Percentiles rank a stretch among this genome's conserved stretches.
phyloP scores from a whole-genome alignment of 345 rosid species.

The Salix purpurea region DNA sequence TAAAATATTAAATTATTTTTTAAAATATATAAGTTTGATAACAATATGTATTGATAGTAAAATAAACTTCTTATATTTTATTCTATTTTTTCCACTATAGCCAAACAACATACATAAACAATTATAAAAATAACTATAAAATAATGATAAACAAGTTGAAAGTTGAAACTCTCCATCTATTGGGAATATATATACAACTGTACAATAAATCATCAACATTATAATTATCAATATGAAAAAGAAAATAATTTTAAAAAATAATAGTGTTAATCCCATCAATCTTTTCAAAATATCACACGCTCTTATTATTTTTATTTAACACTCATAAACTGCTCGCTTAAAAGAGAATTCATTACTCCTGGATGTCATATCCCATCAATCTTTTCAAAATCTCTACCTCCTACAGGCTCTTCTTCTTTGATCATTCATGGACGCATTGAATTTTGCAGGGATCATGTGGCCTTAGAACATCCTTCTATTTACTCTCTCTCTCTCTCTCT shows the following conservation, averaged over 20 bases:
- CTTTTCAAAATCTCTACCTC: slow-evolving; percentile 15
- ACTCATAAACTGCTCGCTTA: neutral
- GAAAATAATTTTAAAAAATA: neutral
- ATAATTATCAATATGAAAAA: neutral
- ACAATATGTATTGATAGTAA: no score
- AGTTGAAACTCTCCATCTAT: neutral
- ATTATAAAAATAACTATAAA: no score
- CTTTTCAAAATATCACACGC: no score
- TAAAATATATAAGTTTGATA: no score
- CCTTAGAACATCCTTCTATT: neutral
- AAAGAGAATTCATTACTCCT: slow-evolving; percentile 16
- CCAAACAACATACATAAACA: no score
- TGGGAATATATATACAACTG: neutral
- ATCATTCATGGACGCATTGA: neutral
- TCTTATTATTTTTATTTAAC: no score
- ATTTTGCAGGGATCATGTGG: slow-evolving; percentile 2
- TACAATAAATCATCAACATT: neutral
- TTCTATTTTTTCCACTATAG: no score
- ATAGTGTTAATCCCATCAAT: neutral
- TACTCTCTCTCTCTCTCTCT: neutral
- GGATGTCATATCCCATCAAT: slow-evolving; percentile 23
- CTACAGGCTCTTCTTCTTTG: neutral
- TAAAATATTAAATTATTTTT: no score
- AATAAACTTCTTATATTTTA: no score
- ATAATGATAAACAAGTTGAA: neutral